Evolutionary conservation across 2,329 filamentous ascomycete species (phyloP), one percentile per base, ranked within the genome.

Genomic region (Grosmannia clavigera): DNA sequence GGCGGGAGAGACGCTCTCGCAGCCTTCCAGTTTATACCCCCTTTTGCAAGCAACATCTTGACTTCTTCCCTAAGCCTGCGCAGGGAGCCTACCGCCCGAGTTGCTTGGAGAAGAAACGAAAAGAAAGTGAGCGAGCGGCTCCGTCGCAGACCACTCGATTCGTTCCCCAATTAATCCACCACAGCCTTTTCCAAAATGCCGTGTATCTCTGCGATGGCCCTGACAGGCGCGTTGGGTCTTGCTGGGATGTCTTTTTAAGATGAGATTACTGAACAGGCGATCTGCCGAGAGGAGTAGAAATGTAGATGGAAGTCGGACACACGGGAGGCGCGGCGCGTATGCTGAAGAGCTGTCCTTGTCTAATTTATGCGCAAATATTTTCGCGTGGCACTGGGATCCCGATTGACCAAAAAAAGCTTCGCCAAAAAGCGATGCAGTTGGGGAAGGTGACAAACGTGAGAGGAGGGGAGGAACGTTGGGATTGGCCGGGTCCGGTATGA

Each of bases 21-120:
- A 66, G 89, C 87, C 79, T 95, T 96, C 92, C 92, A 97, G 73
- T 85, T 91, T 70, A 92, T 81, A 71, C 90, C 89, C 72, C 88
- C 88, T 75, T 95, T 95, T 65, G 90, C 88, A 68, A 95, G 84
- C 77, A 96, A 84, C 92, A 96, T 96, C 68, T n/a, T 57, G 60
- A 14, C 11, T 64, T 65, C 64, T 69, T 70, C 66, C 69, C 72
- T 72, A 72, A 72, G 72, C 70, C 74, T 75, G 29, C 14, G n/a
- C 55, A 46, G 35, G 19, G 53, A 57, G 57, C 60, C 55, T 50
- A 40, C 35, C 74, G 75, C 73, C 64, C 64, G 48, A 67, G 66
- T 64, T 66, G 68, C 50, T 68, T 22, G 33, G 48, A 33, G 9
- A 48, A 19, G 59, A 25, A 29, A 53, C 38, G 35, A 33, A 43